Conservation (phyloP, 805 yeast genomes). For the Suhomyces tanzawaensis region DNA sequence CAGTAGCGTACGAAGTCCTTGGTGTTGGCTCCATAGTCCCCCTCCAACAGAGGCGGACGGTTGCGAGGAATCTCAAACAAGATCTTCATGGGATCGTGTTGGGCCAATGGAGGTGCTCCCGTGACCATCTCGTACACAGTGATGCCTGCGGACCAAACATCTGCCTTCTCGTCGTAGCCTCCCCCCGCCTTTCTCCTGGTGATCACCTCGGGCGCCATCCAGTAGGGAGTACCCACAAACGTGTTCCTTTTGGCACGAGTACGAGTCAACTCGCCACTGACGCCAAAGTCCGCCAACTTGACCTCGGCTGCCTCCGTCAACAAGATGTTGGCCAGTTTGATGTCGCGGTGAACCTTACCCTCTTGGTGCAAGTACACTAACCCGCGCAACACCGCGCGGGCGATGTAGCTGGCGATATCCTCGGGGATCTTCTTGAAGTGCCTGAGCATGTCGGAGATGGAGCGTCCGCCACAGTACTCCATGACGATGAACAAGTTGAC, state of each 20-base stretch:
- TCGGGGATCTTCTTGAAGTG: constrained; percentile 56
- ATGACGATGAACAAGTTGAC: constrained; percentile 82
- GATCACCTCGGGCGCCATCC: constrained; percentile 99
- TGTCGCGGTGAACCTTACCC: constrained; percentile 81
- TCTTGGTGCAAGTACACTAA: constrained; percentile 73
- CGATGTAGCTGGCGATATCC: constrained; percentile 56
- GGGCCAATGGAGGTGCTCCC: constrained; percentile 78
- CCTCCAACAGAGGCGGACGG: constrained; percentile 59
- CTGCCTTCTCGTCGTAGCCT: constrained; percentile 84
- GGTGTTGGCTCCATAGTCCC: constrained; percentile 48
- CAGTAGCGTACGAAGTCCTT: constrained; percentile 68
- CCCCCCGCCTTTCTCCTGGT: constrained; percentile 23
- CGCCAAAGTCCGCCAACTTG: constrained; percentile 92
- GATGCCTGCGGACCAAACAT: constrained; percentile 95
- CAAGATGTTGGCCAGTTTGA: constrained; percentile 85
- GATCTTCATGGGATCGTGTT: constrained; percentile 74
- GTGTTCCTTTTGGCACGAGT: constrained; percentile 58
- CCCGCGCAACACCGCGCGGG: constrained; percentile 65
- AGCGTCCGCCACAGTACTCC: constrained; percentile 97
- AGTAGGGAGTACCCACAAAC: constrained; percentile 92
- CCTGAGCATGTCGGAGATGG: constrained; percentile 73
- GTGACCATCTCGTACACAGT: constrained; percentile 81
- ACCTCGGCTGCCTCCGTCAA: constrained; percentile 67
- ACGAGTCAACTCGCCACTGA: constrained; percentile 72
- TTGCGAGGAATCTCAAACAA: constrained; percentile 65